Base-by-base conservation (phyloP, 148 eudicot genomes). In the Drosera capensis region DNA sequence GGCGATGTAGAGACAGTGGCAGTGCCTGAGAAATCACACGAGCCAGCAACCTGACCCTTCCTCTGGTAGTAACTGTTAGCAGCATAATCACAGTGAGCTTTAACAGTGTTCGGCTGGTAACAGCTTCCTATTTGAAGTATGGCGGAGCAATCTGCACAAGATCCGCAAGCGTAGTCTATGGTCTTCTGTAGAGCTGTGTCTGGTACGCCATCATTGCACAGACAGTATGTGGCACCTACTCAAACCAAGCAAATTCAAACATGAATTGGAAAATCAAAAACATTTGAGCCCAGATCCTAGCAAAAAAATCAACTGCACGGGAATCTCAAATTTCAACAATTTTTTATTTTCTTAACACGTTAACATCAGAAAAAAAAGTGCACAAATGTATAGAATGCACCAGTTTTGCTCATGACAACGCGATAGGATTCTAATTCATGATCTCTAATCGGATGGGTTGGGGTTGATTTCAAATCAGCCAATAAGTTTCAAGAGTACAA, bases 151-250 rank as follows among this genome's bases (percentile, higher is more conserved):
- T 66, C 75, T 16, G 87, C 94, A 1, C 87, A 83, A 46, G 44
- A 23, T 51, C 83, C 94, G 73, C 94, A 83, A 12, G 94, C 86
- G 62, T 65, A 83, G 26, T 83, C 87, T 60, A 83, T 75, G 45
- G 60, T 68, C 49, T 54, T 79, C 61, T 79, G 80, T 49, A 68
- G 62, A 35, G 45, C 52, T 51, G 68, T 11, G 25, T 67, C 70
- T 35, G 59, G 23, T 23, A 58, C 35, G 24, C 73, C 80, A 36
- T 55, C 71, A 50, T 71, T 79, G 46, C 94, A 83, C 25, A 83
- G 17, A 52, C 94, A 83, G 58, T 79, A 83, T 25, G 55, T 41
- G 20, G 68, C 94, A 71, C 72, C 94, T 75, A 48, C 2, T 38
- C 1, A 54, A 11, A 40, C 20, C 1, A 22, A 30, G 11, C n/a